Evolutionary conservation across 2,329 filamentous ascomycete genomes (phyloP), one percentile per base, ranked within the genome.

Genomic region (Beauveria sp.): DNA sequence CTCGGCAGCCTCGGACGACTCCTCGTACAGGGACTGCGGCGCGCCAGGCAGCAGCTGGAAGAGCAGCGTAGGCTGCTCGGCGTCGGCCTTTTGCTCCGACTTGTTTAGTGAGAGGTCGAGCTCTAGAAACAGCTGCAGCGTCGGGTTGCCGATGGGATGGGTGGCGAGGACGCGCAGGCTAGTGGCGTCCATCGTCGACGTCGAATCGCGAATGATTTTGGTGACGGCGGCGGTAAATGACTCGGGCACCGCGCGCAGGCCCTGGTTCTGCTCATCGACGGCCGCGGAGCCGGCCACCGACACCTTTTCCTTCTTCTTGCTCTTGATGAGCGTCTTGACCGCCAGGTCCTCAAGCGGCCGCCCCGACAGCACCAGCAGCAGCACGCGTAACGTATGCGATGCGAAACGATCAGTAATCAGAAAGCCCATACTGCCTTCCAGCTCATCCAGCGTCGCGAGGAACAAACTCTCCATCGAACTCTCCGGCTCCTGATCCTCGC

Each of bases 91-190:
- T 10, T 67, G 85, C 47, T 82, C 84, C 7, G 83, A 76, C 64
- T 89, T 83, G 65, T 89, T 88, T 62, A 89, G 79, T 0, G 86
- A 83, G 53, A 97, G 83, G 69, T 99, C 94, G 18, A 99, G 79
- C 70, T 92, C 90, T 3, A 99, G 78, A 34, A 99, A 79, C 1
- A 97, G 82, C 71, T 97, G 94, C n/a, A 99, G 80, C 0, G 92
- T 89, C 0, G 94, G 94, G 69, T 96, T 97, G 53, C 92, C 94
- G 1, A 93, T 90, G 5, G 90, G 91, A 69, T 97, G 93, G 22
- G 87, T 92, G 1, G 93, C 91, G 61, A 99, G 79, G 2, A 94
- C 86, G 30, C 91, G 86, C 30, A 97, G 81, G 67, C 91, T 89
- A 3, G 88, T 90, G 2, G 88, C 83, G 70, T 94, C 91, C 67